Conservation (phyloP, 2,329 filamentous ascomycete species). For the Fusarium sp. region DNA sequence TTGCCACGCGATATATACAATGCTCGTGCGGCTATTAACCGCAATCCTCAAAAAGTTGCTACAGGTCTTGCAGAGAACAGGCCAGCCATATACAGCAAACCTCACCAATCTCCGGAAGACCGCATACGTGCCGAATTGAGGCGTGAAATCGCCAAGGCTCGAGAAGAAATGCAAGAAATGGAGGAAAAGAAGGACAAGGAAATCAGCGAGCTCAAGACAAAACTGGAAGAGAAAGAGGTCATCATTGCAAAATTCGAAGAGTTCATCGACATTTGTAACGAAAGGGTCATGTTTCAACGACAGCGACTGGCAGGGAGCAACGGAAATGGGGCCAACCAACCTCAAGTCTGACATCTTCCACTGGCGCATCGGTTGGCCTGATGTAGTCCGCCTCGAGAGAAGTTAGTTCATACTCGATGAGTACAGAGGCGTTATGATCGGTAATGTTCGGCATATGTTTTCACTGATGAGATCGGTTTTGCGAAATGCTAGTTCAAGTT, state of each 20-base stretch:
- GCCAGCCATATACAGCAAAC: conserved; percentile 76
- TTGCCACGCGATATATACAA: conserved; percentile 77
- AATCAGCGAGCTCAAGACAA: conserved; percentile 69
- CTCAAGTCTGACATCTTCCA: conserved; percentile 38
- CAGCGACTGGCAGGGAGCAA: conserved; percentile 61
- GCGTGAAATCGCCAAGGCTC: conserved; percentile 69
- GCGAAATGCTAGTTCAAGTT: conserved; percentile 25
- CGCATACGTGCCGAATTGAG: conserved; percentile 73
- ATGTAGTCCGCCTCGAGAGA: conserved; percentile 34
- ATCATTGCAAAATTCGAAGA: conserved; percentile 75
- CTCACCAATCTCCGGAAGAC: conserved; percentile 72
- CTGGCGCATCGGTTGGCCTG: conserved; percentile 32
- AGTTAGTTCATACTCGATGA: conserved; percentile 19
- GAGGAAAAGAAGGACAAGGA: conserved; percentile 70
- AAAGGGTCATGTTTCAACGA: conserved; percentile 73
- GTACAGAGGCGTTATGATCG: conserved; percentile 42
- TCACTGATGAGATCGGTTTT: conserved; percentile 32
- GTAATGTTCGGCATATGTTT: conserved; percentile 16
- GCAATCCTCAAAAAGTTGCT: conserved; percentile 73
- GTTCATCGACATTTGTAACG: conserved; percentile 78
- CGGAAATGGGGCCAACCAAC: conserved; percentile 47
- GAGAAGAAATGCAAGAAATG: conserved; percentile 68
- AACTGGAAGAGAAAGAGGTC: conserved; percentile 73
- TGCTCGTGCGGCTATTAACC: conserved; percentile 74
- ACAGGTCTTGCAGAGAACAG: conserved; percentile 71